These are phyloP conservation scores for Selenicereus undatus DNA, from an alignment of 148 eudicot genomes.

Conservation along the genomic window DNA sequence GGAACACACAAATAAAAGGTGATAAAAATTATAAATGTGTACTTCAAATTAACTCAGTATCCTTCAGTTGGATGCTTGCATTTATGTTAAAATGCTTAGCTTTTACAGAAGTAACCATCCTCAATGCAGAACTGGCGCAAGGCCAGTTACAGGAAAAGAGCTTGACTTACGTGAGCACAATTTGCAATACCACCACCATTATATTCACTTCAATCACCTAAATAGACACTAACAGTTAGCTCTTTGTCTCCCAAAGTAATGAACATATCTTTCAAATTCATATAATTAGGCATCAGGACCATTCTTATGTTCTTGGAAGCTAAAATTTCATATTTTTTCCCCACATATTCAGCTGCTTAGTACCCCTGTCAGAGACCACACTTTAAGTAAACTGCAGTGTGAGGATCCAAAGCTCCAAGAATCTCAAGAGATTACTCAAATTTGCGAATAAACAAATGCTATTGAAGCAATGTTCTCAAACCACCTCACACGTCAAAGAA, in stretches of 20 bases:
- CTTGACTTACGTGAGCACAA: too few species aligned
- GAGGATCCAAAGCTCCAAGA: conserved; percentile 6
- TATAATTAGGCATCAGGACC: not conserved
- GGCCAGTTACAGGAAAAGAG: too few species aligned
- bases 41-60: not conserved
- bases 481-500: not conserved
- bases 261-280: not conserved
- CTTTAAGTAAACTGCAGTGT: not conserved
- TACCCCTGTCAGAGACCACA: not conserved
- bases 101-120: not conserved
- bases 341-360: not conserved
- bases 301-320: not conserved
- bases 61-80: not conserved
- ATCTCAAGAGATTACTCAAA: too few species aligned
- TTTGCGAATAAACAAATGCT: not conserved
- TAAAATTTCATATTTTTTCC: not conserved
- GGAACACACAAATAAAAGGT: not conserved
- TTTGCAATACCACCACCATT: not conserved
- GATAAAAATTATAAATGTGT: not conserved
- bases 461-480: conserved; percentile 4
- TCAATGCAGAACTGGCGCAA: too few species aligned
- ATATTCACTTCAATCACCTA: not conserved
- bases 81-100: not conserved
- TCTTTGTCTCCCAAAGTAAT: not conserved
- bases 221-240: not conserved